Evolutionary conservation across 1,284 basidiomycete genomes (phyloP).

Genomic region (Pseudozyma hubeiensis): DNA sequence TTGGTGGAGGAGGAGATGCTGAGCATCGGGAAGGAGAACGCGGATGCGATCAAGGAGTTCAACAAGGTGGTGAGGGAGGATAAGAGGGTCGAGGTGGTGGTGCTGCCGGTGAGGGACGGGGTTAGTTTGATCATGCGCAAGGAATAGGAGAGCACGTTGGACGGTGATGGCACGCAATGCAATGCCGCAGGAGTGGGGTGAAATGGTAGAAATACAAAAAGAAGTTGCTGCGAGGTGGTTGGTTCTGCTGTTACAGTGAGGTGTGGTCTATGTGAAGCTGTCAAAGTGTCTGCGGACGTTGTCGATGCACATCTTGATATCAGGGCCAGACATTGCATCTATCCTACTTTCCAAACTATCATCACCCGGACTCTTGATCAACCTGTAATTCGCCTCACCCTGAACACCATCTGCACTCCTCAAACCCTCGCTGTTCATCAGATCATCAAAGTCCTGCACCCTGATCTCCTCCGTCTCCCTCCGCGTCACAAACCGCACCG

Average conservation of each 20-base stretch:
- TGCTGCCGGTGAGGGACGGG: constrained; percentile 67
- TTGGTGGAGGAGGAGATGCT: constrained; percentile 25
- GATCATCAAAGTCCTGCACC: constrained; percentile 49
- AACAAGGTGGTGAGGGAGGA: constrained; percentile 62
- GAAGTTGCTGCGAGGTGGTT: too few species aligned
- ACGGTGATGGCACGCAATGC: too few species aligned
- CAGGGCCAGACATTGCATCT: too few species aligned
- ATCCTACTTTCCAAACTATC: not conserved
- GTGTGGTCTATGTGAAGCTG: too few species aligned
- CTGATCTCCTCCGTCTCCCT: not conserved
- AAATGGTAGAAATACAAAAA: too few species aligned
- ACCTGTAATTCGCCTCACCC: constrained; percentile 3
- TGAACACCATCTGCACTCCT: not conserved
- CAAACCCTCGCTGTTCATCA: constrained; percentile 35
- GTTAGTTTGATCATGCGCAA: constrained; percentile 64
- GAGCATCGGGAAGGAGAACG: constrained; percentile 43
- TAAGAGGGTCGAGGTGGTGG: constrained; percentile 53
- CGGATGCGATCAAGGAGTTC: constrained; percentile 61
- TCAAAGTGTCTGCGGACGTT: too few species aligned
- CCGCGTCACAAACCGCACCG: constrained; percentile 11
- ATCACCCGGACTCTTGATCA: not conserved
- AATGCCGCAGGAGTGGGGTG: too few species aligned
- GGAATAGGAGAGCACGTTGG: constrained; percentile 7
- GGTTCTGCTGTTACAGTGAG: too few species aligned
- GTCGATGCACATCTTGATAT: too few species aligned